Conservation (phyloP, 495 filamentous ascomycete genomes). For the Letharia columbiana region DNA sequence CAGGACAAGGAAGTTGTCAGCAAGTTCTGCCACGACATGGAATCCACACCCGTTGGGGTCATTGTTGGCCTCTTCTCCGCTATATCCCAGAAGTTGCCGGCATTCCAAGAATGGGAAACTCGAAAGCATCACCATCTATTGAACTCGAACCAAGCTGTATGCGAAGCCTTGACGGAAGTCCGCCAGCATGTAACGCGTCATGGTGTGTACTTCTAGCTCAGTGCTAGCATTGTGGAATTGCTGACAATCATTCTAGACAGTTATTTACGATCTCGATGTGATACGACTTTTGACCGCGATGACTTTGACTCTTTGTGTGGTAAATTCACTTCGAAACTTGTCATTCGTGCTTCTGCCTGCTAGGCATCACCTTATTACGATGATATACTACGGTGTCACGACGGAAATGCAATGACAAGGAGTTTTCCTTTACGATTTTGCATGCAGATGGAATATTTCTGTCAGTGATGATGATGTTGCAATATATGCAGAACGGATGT, state of each 20-base stretch:
- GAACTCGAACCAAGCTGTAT: conserved; percentile 79
- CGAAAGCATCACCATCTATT: conserved; percentile 76
- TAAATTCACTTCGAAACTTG: conserved; percentile 88
- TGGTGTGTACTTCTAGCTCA: conserved; percentile 48
- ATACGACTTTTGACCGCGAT: conserved; percentile 71
- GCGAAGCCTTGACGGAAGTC: conserved; percentile 90
- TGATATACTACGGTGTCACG: neutral
- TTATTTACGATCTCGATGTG: conserved; percentile 49
- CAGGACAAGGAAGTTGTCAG: conserved; percentile 67
- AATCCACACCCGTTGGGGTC: conserved; percentile 84
- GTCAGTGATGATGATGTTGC: neutral
- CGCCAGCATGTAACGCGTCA: conserved; percentile 79
- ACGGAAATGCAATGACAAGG: conserved; percentile 1
- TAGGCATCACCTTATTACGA: conserved; percentile 5
- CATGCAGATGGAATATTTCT: neutral
- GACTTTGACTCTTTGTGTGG: conserved; percentile 92
- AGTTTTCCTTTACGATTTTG: conserved; percentile 3
- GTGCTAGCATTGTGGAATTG: neutral
- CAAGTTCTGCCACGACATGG: conserved; percentile 93
- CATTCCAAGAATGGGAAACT: conserved; percentile 86
- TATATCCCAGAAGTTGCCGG: conserved; percentile 86
- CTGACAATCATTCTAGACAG: conserved; percentile 41
- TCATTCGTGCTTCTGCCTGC: conserved; percentile 79
- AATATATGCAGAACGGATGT: conserved; percentile 8
- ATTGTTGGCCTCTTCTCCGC: conserved; percentile 91